phyloP scores from a whole-genome alignment of 2,329 filamentous ascomycete species.

The Cephalotrichum gorgonifer region DNA sequence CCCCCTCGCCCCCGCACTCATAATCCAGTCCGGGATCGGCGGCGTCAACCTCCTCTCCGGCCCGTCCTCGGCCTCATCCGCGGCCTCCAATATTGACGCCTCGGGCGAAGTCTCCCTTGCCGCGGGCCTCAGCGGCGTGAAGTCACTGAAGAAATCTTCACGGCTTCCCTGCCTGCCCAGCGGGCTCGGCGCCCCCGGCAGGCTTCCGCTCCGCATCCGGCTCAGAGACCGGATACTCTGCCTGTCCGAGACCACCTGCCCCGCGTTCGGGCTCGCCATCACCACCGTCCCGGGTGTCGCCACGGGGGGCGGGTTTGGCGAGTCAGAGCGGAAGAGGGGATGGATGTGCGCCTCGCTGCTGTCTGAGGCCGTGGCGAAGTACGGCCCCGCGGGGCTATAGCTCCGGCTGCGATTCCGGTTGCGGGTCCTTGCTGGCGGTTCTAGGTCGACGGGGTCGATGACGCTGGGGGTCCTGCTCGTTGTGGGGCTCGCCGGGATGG shows the following conservation, averaged over 20 bases:
- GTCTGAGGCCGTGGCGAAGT: background rate
- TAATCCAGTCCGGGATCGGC: slow-evolving; percentile 51
- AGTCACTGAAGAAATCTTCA: slow-evolving; percentile 42
- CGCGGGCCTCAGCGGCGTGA: slow-evolving; percentile 14
- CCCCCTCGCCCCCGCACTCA: slow-evolving; percentile 39
- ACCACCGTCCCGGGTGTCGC: slow-evolving; percentile 62
- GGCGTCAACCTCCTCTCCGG: slow-evolving; percentile 42
- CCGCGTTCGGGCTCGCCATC: slow-evolving; percentile 58
- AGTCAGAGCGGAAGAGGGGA: slow-evolving; percentile 66
- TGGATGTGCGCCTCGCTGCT: slow-evolving; percentile 59
- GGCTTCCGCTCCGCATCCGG: slow-evolving; percentile 46
- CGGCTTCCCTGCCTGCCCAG: slow-evolving; percentile 39
- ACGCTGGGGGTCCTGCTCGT: slow-evolving; percentile 57
- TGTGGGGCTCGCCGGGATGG: slow-evolving; percentile 58
- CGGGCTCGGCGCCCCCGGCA: slow-evolving; percentile 33
- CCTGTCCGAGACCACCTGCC: slow-evolving; percentile 48
- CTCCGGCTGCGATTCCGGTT: slow-evolving; percentile 36
- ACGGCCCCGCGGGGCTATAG: slow-evolving; percentile 31
- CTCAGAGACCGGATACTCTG: slow-evolving; percentile 38
- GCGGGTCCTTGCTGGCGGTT: slow-evolving; percentile 27
- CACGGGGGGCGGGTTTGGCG: slow-evolving; percentile 53
- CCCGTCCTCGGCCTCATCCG: slow-evolving; percentile 14
- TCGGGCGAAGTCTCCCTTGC: background rate
- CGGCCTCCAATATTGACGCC: slow-evolving; percentile 10
- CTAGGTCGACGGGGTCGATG: slow-evolving; percentile 41